Evolutionary conservation across 2,329 filamentous ascomycete species (phyloP).

Genomic region (Ascochyta pisi): DNA sequence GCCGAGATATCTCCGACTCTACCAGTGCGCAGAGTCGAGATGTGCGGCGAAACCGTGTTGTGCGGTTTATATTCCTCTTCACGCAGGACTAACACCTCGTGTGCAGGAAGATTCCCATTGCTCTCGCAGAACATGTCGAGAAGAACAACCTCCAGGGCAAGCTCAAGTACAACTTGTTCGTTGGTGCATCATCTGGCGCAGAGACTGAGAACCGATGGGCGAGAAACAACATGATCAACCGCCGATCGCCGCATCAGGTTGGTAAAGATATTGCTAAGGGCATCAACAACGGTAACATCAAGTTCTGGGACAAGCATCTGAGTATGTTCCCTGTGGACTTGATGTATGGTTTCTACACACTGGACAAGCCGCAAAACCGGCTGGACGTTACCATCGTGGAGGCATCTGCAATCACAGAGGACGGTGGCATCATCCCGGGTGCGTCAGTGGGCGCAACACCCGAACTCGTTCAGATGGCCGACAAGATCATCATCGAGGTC

Average conservation of each 20-base stretch:
- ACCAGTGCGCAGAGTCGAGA: neutral
- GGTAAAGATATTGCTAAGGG: constrained; percentile 90
- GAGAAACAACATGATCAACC: constrained; percentile 86
- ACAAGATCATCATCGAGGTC: constrained; percentile 93
- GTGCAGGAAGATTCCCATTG: constrained; percentile 78
- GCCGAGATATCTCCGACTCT: constrained; percentile 31
- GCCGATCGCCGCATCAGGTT: constrained; percentile 84
- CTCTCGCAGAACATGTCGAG: constrained; percentile 87
- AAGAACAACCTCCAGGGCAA: constrained; percentile 83
- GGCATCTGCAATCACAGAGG: constrained; percentile 84
- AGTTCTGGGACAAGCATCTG: constrained; percentile 93
- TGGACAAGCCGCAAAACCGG: constrained; percentile 74
- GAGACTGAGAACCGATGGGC: constrained; percentile 95
- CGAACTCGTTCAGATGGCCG: constrained; percentile 87
- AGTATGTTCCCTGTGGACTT: constrained; percentile 91
- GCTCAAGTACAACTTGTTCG: constrained; percentile 85
- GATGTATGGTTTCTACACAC: constrained; percentile 85
- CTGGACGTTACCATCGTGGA: constrained; percentile 87
- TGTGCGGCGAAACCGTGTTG: neutral
- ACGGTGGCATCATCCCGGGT: constrained; percentile 87
- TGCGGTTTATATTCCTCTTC: constrained; percentile 5
- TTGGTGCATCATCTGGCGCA: constrained; percentile 86
- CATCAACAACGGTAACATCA: constrained; percentile 86
- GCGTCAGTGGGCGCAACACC: constrained; percentile 85
- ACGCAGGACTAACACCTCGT: neutral